Base-by-base conservation (phyloP, 2,329 filamentous ascomycete genomes). In the Trichoderma harzianum region DNA sequence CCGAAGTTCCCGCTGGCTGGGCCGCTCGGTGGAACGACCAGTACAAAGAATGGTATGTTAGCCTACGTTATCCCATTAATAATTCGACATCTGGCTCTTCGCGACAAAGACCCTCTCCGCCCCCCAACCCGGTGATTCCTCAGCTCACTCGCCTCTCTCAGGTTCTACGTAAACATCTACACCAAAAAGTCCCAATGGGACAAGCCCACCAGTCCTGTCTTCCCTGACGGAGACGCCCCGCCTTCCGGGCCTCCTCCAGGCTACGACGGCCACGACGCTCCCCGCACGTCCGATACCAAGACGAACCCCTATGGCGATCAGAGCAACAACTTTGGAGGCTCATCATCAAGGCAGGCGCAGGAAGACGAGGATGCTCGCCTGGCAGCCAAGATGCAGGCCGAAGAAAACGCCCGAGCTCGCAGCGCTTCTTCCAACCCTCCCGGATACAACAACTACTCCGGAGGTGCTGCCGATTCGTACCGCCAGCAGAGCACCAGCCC, bases 141-240 rank as follows among this genome's bases (percentile, higher is more conserved):
- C 26, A 39, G 43, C 32, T 57, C 24, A 28, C 62, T 39, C 34
- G 2, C 11, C 21, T 43, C 14, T 39, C n/a, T 2, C 68, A 94
- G 92, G 91, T 97, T 96, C 88, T 98, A 93, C 84, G 92, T 97
- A 73, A 96, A 98, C 84, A 89, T 92, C 73, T 89, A 91, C 81
- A 97, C 94, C 75, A 96, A 96, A 78, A 87, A 92, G 79, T 97
- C 95, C 6, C 92, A 95, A 86, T 98, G 95, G 95, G 92, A 97
- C 5, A 91, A 89, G 76, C 94, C 94, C 21, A 93, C 90, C 47
- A 86, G 86, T 68, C 91, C 92, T 57, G 89, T 90, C 67, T 87
- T 88, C 75, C 85, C 87, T 18, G 81, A 86, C 8, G 81, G 79
- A 32, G 80, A 79, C 32, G 76, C 78, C 60, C 79, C 80, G 7